These are phyloP conservation scores for Porogramme epimiltina DNA, from an alignment of 1,284 basidiomycete species.

Conservation along the genomic window DNA sequence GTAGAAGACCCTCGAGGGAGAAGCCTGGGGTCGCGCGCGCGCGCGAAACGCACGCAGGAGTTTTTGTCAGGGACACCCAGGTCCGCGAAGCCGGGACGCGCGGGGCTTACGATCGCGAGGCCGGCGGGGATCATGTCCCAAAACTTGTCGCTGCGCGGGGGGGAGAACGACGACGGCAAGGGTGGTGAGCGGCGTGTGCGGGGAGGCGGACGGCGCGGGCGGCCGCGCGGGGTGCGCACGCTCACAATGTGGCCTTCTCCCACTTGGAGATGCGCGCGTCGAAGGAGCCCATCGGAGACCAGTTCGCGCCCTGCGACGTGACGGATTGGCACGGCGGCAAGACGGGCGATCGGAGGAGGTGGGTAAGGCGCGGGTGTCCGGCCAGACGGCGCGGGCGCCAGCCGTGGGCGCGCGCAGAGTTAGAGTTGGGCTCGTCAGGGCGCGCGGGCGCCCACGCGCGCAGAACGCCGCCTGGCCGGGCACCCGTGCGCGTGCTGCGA, in stretches of 20 bases:
- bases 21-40: conserved; percentile 34
- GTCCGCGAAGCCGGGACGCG: background rate
- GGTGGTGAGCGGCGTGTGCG: background rate
- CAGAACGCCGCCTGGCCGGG: no score
- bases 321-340: background rate
- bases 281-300: conserved; percentile 55
- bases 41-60: no score
- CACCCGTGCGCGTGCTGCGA: background rate
- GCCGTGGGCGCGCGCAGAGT: no score
- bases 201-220: background rate
- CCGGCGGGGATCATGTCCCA: conserved; percentile 51
- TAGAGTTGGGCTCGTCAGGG: no score
- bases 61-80: no score
- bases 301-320: conserved; percentile 62
- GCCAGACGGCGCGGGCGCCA: no score
- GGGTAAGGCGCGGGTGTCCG: background rate
- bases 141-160: conserved; percentile 43
- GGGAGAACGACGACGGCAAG: background rate
- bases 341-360: background rate
- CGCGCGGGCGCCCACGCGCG: no score
- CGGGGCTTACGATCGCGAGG: conserved; percentile 42
- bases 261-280: conserved; percentile 39
- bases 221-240: background rate
- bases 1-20: conserved; percentile 43
- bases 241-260: conserved; percentile 50